A percentile compares a stretch with the other conserved stretches of the same genome.
Conservation (phyloP, 805 yeast species). For the Yarrowia sp. region DNA sequence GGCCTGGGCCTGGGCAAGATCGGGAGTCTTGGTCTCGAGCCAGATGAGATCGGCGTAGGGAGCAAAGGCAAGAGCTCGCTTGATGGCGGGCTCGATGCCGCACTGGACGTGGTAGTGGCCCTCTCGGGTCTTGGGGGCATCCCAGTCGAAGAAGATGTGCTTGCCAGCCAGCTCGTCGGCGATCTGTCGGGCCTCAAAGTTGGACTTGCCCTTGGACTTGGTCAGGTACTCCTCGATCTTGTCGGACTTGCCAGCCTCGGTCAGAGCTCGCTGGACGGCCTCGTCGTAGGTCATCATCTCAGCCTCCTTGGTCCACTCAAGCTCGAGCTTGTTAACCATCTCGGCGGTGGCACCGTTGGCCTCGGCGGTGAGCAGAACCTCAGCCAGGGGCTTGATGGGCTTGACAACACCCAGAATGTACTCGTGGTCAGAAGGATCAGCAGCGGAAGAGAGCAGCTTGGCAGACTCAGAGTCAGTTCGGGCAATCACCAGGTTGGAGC, state of each 20-base stretch:
- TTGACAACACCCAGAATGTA: constrained; percentile 49
- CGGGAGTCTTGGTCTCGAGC: constrained; percentile 62
- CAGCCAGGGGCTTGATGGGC: constrained; percentile 45
- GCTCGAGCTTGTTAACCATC: constrained; percentile 43
- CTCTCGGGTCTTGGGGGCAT: constrained; percentile 55
- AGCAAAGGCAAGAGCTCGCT: constrained; percentile 52
- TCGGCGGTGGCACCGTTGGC: constrained; percentile 39
- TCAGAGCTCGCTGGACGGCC: constrained; percentile 43
- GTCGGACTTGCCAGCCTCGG: constrained; percentile 35
- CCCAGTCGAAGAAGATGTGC: constrained; percentile 52
- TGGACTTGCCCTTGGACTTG: constrained; percentile 36
- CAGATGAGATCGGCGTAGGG: constrained; percentile 60
- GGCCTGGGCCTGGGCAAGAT: constrained; percentile 47
- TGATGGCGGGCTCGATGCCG: constrained; percentile 53
- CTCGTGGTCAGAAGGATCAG: constrained; percentile 58
- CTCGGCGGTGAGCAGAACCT: constrained; percentile 46
- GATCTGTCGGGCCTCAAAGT: constrained; percentile 34
- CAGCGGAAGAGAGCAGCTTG: constrained; percentile 48
- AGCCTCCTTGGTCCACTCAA: constrained; percentile 46
- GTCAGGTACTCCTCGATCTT: constrained; percentile 35
- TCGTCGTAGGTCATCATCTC: constrained; percentile 49
- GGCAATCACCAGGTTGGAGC: constrained; percentile 56
- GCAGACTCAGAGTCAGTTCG: constrained; percentile 59
- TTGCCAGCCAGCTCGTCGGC: constrained; percentile 36
- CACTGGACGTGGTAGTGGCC: constrained; percentile 52